phyloP scores from a whole-genome alignment of 352 stramenopile genomes.

The Hyaloperonospora brassicae region DNA sequence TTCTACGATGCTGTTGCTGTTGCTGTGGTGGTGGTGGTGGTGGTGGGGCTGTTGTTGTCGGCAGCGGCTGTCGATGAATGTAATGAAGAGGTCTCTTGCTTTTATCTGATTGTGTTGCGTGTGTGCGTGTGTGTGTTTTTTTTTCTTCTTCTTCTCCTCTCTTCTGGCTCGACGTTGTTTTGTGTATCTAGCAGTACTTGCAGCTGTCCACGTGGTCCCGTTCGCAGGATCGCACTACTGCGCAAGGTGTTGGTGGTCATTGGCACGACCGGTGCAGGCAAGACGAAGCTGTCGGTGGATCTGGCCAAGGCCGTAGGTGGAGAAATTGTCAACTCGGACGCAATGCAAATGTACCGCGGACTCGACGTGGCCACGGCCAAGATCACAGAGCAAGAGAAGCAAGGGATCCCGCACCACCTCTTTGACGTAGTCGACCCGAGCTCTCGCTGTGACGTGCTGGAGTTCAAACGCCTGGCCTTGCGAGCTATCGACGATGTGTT shows the following conservation, averaged over 20 bases:
- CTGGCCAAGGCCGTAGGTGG: constrained; percentile 83
- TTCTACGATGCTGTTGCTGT: too few species aligned
- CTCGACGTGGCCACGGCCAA: constrained; percentile 88
- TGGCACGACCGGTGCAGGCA: constrained; percentile 86
- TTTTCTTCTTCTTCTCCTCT: too few species aligned
- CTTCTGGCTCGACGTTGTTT: too few species aligned
- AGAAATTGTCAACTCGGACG: constrained; percentile 89
- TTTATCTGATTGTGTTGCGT: too few species aligned
- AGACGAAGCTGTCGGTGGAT: constrained; percentile 89
- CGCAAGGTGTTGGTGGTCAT: constrained; percentile 85
- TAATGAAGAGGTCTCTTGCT: too few species aligned
- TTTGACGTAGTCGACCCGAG: constrained; percentile 80
- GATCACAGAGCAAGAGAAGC: constrained; percentile 74
- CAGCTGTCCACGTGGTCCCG: too few species aligned
- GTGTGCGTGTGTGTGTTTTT: too few species aligned
- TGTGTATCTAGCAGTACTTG: too few species aligned
- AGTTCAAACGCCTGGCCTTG: constrained; percentile 76
- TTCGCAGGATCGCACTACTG: constrained; percentile 16
- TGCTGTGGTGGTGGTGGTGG: too few species aligned
- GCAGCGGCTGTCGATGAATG: too few species aligned
- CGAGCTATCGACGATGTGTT: constrained; percentile 78
- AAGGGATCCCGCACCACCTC: constrained; percentile 86
- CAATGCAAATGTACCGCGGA: constrained; percentile 88
- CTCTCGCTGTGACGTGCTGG: constrained; percentile 63
- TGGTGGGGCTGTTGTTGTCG: too few species aligned